phyloP scores from a whole-genome alignment of 331 rosid genomes.

The Rhamnella rubrinervis region DNA sequence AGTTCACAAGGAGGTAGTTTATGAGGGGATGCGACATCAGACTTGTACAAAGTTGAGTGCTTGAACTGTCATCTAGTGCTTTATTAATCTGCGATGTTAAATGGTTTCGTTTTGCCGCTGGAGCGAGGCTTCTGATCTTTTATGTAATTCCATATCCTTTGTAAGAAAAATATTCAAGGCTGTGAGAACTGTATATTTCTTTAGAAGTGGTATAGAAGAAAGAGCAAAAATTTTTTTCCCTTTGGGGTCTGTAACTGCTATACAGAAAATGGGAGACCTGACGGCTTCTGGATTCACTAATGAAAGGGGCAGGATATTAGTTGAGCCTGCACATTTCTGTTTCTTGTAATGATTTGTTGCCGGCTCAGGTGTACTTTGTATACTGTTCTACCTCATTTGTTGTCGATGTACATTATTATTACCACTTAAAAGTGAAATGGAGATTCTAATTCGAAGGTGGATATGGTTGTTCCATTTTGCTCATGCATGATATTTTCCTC shows the following conservation, averaged over 20 bases:
- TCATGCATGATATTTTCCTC: too few species aligned
- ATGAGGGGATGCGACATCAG: slow-evolving; percentile 28
- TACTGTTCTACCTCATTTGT: slow-evolving; percentile 30
- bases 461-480: too few species aligned
- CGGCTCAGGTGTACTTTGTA: slow-evolving; percentile 40
- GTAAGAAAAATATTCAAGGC: slow-evolving; percentile 35
- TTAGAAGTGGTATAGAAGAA: slow-evolving; percentile 46
- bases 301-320: slow-evolving; percentile 27
- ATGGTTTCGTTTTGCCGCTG: slow-evolving; percentile 17
- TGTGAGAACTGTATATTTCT: slow-evolving; percentile 47
- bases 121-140: slow-evolving; percentile 35
- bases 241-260: slow-evolving; percentile 47
- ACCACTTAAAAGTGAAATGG: slow-evolving; percentile 30
- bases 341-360: slow-evolving; percentile 25
- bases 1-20: slow-evolving; percentile 22
- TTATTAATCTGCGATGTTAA: slow-evolving; percentile 37
- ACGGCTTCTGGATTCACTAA: slow-evolving; percentile 33
- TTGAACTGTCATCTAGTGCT: slow-evolving; percentile 29
- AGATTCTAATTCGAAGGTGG: slow-evolving; percentile 31
- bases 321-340: slow-evolving; percentile 38
- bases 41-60: slow-evolving; percentile 34
- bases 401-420: slow-evolving; percentile 39
- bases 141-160: slow-evolving; percentile 26
- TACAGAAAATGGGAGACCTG: slow-evolving; percentile 45
- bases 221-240: slow-evolving; percentile 30